Conservation (phyloP, 176 grass and related monocot species). For the Raddia guianensis region DNA sequence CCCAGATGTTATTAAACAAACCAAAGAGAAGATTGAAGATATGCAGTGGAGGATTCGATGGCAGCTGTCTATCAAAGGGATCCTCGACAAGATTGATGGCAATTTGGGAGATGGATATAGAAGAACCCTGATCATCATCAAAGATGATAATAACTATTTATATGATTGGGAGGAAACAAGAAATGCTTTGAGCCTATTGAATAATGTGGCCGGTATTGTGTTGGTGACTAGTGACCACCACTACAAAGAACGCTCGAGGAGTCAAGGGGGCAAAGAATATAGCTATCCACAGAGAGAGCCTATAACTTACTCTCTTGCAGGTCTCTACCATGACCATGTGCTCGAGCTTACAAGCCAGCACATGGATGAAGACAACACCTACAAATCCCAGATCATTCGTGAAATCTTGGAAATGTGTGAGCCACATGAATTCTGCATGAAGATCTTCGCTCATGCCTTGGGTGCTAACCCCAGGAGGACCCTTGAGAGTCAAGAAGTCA, state of each 20-base stretch:
- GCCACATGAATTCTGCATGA: neutral
- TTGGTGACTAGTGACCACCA: neutral
- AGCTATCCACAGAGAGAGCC: neutral
- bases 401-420: neutral
- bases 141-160: neutral
- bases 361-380: neutral
- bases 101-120: rapidly evolving
- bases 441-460: neutral
- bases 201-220: neutral
- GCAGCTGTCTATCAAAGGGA: neutral
- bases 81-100: neutral
- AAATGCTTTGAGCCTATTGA: neutral
- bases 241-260: neutral
- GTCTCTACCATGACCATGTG: neutral
- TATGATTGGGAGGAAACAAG: neutral
- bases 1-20: neutral
- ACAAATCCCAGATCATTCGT: neutral
- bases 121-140: neutral
- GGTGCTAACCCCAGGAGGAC: neutral
- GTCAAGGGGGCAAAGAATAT: neutral
- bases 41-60: neutral
- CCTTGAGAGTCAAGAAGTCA: neutral
- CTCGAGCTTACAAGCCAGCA: neutral
- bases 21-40: neutral
- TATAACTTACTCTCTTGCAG: neutral